Evolutionary conservation across 2,329 filamentous ascomycete genomes (phyloP), one percentile per base, ranked within the genome.

Genomic region (Cladosporium colombiae): DNA sequence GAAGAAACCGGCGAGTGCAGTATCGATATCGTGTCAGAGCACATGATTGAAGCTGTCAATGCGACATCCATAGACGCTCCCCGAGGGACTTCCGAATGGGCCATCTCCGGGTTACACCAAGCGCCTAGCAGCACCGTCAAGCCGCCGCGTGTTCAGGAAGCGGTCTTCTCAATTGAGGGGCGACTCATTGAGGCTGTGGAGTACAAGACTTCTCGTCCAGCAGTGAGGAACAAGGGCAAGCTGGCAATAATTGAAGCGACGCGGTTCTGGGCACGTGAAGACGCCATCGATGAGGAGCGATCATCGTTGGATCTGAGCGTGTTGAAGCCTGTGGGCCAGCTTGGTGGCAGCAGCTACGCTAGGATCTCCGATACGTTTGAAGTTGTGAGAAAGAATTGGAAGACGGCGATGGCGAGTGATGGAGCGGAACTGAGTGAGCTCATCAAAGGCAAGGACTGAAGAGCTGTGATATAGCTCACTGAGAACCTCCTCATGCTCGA

Each of bases 1-100:
- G 74, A 84, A 14, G 90, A 90, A 44, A 88, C 85, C 0, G 81
- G 84, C 56, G 92, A 97, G 80, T 94, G 91, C 65, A 71, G 70
- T 65, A 89, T 97, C 80, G 97, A 95, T 80, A 91, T 97, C 74
- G 91, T 97, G 74, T 88, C 86, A 7, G 93, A 97, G 80, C 86
- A 89, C 75, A 96, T 89, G 75, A 74, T 95, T 74, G 93, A 97
- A 81, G 93, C 93, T 0, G 93, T 92, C 59, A 97, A 97, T 78
- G 83, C 88, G 23, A 86, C 89, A 2, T 85, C 85, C 55, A 86
- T 96, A 72, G 91, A 97, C 77, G 86, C 91, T 0, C 93, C 93
- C 0, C 88, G 88, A 67, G 91, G 90, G 0, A 80, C 86, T 1
- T 90, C 87, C 1, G 93, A 97, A 78, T 97, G 93, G 92, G 84